Base-by-base conservation (phyloP, 192 early-diverging fungal species). In the Podochytrium sp. region DNA sequence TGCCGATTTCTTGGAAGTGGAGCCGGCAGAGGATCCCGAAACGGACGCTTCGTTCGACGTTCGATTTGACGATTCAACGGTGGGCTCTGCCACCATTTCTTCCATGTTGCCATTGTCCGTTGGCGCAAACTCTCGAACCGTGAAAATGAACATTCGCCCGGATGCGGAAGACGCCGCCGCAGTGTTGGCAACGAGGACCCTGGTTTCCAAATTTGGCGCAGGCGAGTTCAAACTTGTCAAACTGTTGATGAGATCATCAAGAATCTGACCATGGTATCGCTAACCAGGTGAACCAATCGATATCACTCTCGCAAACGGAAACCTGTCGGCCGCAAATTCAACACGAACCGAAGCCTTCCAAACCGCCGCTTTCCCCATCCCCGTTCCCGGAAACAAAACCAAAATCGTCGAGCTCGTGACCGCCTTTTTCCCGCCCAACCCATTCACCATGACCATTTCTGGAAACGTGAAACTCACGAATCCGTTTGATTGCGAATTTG, bases 401-500 rank as follows among this genome's bases (percentile, higher is more conserved):
- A n/a, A 47, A 43, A 39, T 65, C 30, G 63, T 65, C 16, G 6
- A 65, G 16, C 6, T 29, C 16, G 42, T 65, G 3, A 14, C 47
- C 6, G 63, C 63, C n/a, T 43, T 43, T 14, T 20, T 65, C 4
- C 39, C 63, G 0, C 16, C 47, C 6, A 65, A 65, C 27, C 27
- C 38, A 23, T 65, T 65, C 63, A 38, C 29, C 27, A 12, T 65
- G 38, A 47, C 41, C 5, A 29, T 39, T 29, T 12, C 40, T 16
- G 63, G 63, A 30, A 49, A 10, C 14, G 38, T 65, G 6, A 65
- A 37, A 40, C 29, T 65, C 14, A 30, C 29, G 23, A 65, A 65
- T 65, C 63, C 63, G 29, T 65, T 65, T 49, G 39, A 65, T 43
- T 65, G 63, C 38, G 43, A 29, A 29, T n/a, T 65, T 20, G 37